Conservation (phyloP, 2,329 filamentous ascomycete genomes). For the Alternaria sp. region DNA sequence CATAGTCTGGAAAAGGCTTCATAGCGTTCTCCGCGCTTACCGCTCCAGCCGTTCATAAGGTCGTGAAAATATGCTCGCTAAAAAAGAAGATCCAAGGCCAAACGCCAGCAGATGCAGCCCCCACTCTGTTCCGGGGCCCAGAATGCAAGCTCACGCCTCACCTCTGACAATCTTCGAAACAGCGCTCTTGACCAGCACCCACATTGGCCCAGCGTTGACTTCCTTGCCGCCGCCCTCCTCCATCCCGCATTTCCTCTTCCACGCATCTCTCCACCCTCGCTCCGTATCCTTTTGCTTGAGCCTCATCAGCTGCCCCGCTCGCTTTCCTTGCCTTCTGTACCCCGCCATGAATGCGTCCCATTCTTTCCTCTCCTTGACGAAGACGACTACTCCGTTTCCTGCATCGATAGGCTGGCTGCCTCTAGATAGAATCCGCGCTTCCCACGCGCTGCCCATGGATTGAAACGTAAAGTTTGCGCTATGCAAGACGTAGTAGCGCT, state of each 20-base stretch:
- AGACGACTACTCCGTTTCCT: constrained; percentile 32
- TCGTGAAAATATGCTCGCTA: constrained; percentile 3
- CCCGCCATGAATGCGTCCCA: constrained; percentile 33
- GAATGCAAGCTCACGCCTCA: constrained; percentile 24
- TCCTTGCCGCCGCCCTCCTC: constrained; percentile 26
- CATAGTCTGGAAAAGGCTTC: background rate
- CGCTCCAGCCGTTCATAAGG: constrained; percentile 1
- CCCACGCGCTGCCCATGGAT: constrained; percentile 26
- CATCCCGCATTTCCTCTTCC: constrained; percentile 34
- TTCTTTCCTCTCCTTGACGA: constrained; percentile 32
- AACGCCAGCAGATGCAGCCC: constrained; percentile 5
- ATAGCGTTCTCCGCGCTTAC: background rate
- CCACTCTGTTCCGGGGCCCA: background rate
- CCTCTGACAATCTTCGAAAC: constrained; percentile 30
- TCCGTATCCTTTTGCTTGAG: constrained; percentile 28
- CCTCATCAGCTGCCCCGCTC: constrained; percentile 28
- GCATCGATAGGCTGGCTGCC: constrained; percentile 32
- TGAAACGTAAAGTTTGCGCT: constrained; percentile 25
- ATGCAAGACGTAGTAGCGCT: constrained; percentile 35
- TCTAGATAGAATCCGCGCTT: constrained; percentile 28
- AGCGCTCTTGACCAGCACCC: constrained; percentile 36
- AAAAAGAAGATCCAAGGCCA: background rate
- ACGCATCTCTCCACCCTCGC: constrained; percentile 29
- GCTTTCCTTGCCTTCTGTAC: constrained; percentile 30
- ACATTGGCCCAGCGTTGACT: constrained; percentile 34